Evolutionary conservation across 2,329 filamentous ascomycete genomes (phyloP).

Genomic region (Blastomyces silverae): DNA sequence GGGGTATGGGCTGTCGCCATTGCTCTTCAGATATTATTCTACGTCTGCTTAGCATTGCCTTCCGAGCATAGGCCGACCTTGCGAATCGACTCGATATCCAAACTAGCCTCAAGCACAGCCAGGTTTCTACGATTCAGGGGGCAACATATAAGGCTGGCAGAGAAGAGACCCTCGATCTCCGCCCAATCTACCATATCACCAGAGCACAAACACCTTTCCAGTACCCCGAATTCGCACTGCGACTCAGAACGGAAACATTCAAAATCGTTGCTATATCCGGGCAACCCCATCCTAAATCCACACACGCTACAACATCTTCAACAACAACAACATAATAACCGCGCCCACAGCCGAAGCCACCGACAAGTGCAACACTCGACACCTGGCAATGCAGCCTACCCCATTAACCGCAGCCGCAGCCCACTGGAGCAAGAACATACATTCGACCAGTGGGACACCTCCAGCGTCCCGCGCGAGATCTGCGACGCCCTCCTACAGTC

Average conservation of each 20-base stretch:
- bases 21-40: constrained; percentile 10
- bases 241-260: background rate
- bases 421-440: constrained; percentile 9
- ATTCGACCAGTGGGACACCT: constrained; percentile 17
- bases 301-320: constrained; percentile 1
- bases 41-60: constrained; percentile 5
- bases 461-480: constrained; percentile 15
- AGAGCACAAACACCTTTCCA: background rate
- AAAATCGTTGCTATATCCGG: background rate
- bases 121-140: background rate
- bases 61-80: background rate
- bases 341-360: background rate
- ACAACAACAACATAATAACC: constrained; percentile 8
- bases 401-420: background rate
- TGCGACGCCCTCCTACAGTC: constrained; percentile 10
- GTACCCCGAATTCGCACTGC: background rate
- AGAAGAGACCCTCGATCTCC: background rate
- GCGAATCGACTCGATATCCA: background rate
- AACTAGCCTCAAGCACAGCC: background rate
- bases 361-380: background rate
- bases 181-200: background rate
- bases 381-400: background rate
- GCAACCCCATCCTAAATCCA: background rate
- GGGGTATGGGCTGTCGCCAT: constrained; percentile 9
- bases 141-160: background rate